A percentile compares a stretch with the other conserved stretches of the same genome.
These are phyloP conservation scores for Calamus simplicifolius DNA, from an alignment of 176 grass and related monocot species.

Conservation along the genomic window DNA sequence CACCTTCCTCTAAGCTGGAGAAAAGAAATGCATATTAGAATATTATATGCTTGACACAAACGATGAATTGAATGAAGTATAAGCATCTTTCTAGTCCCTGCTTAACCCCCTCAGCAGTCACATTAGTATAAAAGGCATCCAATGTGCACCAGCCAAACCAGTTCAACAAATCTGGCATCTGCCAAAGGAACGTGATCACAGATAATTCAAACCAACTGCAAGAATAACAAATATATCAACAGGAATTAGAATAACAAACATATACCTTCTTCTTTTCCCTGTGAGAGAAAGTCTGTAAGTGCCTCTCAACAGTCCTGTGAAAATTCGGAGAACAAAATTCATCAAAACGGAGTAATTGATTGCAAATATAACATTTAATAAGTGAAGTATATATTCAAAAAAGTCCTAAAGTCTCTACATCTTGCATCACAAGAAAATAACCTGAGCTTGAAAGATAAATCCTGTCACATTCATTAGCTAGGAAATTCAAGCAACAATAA, in stretches of 20 bases:
- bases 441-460: too few species aligned
- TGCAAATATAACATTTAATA: too few species aligned
- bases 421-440: too few species aligned
- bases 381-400: too few species aligned
- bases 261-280: conserved; percentile 72
- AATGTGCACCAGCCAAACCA: conserved; percentile 69
- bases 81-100: conserved; percentile 40
- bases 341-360: too few species aligned
- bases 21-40: not conserved
- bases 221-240: not conserved
- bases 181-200: not conserved
- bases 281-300: conserved; percentile 65
- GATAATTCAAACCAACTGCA: too few species aligned
- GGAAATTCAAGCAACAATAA: not conserved
- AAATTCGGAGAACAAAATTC: not conserved
- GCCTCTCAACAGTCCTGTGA: conserved; percentile 63
- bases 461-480: too few species aligned
- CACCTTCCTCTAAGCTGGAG: conserved; percentile 25
- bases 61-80: not conserved
- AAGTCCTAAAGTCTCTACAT: too few species aligned
- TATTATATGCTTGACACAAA: not conserved
- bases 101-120: conserved; percentile 28
- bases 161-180: conserved; percentile 36
- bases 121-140: conserved; percentile 71
- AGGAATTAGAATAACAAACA: not conserved